Evolutionary conservation across 306 rosid species (phyloP).

Genomic region (Dryas drummondii): DNA sequence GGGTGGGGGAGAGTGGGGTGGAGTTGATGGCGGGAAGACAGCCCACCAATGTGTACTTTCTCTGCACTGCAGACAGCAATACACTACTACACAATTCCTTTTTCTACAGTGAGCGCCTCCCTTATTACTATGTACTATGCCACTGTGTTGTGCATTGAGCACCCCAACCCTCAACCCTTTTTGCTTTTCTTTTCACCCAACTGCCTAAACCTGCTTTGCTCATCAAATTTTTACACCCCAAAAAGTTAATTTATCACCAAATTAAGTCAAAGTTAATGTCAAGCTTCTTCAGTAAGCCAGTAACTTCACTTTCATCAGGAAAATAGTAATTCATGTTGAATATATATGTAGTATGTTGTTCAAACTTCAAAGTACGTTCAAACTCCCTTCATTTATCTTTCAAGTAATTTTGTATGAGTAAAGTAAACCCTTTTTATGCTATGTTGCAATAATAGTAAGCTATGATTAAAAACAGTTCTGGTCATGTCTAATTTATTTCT

Average conservation of each 20-base stretch:
- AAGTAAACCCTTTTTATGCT: no score
- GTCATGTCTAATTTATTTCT: neutral
- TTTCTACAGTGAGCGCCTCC: conserved; percentile 39
- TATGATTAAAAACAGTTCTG: no score
- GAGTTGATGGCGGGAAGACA: conserved; percentile 69
- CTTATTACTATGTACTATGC: conserved; percentile 27
- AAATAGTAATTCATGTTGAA: neutral
- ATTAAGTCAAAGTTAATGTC: neutral
- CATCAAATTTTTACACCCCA: no score
- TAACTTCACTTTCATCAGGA: neutral
- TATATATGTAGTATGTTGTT: no score
- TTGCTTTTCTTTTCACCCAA: no score
- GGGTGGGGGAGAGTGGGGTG: conserved; percentile 35
- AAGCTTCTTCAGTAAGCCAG: neutral
- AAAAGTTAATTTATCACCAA: neutral
- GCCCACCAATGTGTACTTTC: conserved; percentile 62
- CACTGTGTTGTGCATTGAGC: neutral
- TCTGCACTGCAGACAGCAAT: conserved; percentile 28
- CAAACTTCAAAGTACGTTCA: no score
- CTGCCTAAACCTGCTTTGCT: no score
- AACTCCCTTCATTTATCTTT: no score
- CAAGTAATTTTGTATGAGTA: no score
- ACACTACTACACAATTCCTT: conserved; percentile 25
- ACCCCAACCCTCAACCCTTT: no score
- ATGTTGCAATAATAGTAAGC: no score